phyloP scores from a whole-genome alignment of 2,329 filamentous ascomycete genomes.

The Trichoderma brevicompactum region DNA sequence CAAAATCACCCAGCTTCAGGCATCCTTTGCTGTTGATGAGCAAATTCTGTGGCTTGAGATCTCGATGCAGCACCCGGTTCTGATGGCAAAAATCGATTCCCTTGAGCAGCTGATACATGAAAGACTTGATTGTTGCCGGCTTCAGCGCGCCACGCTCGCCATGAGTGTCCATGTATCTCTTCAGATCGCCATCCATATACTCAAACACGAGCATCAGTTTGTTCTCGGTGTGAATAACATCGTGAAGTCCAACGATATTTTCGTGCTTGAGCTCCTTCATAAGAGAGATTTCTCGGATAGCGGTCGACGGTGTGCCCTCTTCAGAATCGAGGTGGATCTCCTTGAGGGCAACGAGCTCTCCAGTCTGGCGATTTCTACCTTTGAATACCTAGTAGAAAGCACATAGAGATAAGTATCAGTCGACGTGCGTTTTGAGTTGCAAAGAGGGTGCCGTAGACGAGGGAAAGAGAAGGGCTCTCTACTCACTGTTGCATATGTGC shows the following conservation, averaged over 20 bases:
- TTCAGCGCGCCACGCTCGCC: conserved; percentile 90
- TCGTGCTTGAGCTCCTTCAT: conserved; percentile 99
- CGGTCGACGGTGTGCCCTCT: conserved; percentile 95
- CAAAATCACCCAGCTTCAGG: conserved; percentile 93
- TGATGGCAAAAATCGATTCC: conserved; percentile 98
- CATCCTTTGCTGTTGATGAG: conserved; percentile 91
- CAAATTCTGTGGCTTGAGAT: conserved; percentile 94
- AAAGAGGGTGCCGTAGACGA: neutral
- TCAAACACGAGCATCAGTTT: conserved; percentile 99
- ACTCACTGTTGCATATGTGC: conserved; percentile 93
- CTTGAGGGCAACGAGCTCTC: conserved; percentile 94
- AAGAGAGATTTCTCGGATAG: conserved; percentile 96
- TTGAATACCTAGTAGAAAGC: conserved; percentile 81
- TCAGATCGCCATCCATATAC: conserved; percentile 97
- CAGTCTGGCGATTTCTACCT: conserved; percentile 94
- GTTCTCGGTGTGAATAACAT: conserved; percentile 99
- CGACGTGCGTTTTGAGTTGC: neutral
- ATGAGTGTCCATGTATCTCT: conserved; percentile 97
- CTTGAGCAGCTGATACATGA: conserved; percentile 96
- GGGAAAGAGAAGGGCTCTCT: neutral
- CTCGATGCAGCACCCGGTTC: conserved; percentile 92
- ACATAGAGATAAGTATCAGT: neutral
- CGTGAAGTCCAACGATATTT: conserved; percentile 95
- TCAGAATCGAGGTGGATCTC: conserved; percentile 99
- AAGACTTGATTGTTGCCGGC: conserved; percentile 91